Conservation (phyloP, 2,329 filamentous ascomycete genomes). For the Bertia moriformis region DNA sequence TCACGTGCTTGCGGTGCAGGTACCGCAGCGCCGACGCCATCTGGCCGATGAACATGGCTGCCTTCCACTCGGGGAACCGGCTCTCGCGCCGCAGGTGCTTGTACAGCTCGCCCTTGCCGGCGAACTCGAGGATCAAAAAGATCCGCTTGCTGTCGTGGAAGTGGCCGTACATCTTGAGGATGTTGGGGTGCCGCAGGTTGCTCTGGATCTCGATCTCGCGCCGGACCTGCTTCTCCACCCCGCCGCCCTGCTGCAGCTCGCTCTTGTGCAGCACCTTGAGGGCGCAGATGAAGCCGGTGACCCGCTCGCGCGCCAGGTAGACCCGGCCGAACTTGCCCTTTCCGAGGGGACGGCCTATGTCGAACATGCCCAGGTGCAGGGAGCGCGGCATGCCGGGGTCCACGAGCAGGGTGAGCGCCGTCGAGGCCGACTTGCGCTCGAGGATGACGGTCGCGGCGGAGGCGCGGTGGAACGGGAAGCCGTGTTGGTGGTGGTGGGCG, state of each 20-base stretch:
- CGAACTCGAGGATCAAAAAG: constrained; percentile 77
- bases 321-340: constrained; percentile 82
- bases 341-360: constrained; percentile 72
- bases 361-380: constrained; percentile 81
- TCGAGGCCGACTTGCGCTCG: constrained; percentile 23
- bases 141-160: constrained; percentile 82
- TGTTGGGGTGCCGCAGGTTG: constrained; percentile 74
- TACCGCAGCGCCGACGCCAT: constrained; percentile 85
- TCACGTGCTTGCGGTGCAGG: constrained; percentile 90
- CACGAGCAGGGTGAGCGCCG: not conserved
- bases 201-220: constrained; percentile 83
- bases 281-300: constrained; percentile 69
- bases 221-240: constrained; percentile 73
- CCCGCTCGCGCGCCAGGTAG: constrained; percentile 69
- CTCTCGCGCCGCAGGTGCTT: constrained; percentile 69
- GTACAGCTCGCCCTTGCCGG: constrained; percentile 73
- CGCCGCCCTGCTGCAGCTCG: constrained; percentile 61
- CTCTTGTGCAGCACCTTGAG: constrained; percentile 78
- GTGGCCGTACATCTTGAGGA: constrained; percentile 70
- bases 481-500: constrained; percentile 33
- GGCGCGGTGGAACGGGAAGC: constrained; percentile 41
- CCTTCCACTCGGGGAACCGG: constrained; percentile 73
- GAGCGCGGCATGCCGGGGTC: not conserved
- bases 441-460: too few species aligned
- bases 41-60: constrained; percentile 74